phyloP scores from a whole-genome alignment of 768 basidiomycete genomes.

The Nidularia pulvinata region DNA sequence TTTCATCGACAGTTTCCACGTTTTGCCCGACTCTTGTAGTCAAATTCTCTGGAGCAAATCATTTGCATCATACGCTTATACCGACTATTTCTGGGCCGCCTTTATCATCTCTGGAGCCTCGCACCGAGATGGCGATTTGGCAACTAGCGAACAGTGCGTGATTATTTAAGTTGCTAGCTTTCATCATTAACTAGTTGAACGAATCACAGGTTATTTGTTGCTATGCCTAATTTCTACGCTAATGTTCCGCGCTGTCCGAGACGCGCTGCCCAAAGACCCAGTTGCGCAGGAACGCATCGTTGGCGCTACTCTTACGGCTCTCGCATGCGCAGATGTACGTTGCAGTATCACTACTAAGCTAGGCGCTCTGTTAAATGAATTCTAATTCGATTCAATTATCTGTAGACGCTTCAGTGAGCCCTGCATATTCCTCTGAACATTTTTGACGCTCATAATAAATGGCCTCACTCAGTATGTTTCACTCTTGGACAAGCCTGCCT shows the following conservation, averaged over 20 bases:
- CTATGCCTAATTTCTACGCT: conserved; percentile 56
- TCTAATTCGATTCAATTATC: background rate
- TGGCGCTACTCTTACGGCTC: conserved; percentile 62
- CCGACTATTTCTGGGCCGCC: conserved; percentile 34
- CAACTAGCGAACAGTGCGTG: conserved; percentile 69
- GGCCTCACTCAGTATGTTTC: conserved; percentile 43
- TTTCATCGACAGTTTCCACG: conserved; percentile 26
- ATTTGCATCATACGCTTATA: conserved; percentile 70
- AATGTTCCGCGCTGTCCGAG: conserved; percentile 68
- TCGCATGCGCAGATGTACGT: conserved; percentile 76
- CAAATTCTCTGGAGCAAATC: conserved; percentile 57
- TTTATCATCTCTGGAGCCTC: conserved; percentile 35
- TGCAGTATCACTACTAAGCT: conserved; percentile 1
- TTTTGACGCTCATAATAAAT: conserved; percentile 1
- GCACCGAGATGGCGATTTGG: conserved; percentile 62
- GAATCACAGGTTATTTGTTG: conserved; percentile 27
- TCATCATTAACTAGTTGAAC: background rate
- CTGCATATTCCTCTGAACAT: conserved; percentile 44
- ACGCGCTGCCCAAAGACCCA: conserved; percentile 57
- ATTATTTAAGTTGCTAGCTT: background rate
- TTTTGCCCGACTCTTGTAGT: conserved; percentile 33
- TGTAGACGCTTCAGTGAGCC: conserved; percentile 38
- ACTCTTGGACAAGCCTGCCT: conserved; percentile 60
- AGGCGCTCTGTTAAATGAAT: background rate
- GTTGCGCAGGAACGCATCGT: conserved; percentile 70